A percentile compares a stretch with the other conserved stretches of the same genome.
phyloP scores from a whole-genome alignment of 148 eudicot genomes.

The Arctostaphylos glauca region DNA sequence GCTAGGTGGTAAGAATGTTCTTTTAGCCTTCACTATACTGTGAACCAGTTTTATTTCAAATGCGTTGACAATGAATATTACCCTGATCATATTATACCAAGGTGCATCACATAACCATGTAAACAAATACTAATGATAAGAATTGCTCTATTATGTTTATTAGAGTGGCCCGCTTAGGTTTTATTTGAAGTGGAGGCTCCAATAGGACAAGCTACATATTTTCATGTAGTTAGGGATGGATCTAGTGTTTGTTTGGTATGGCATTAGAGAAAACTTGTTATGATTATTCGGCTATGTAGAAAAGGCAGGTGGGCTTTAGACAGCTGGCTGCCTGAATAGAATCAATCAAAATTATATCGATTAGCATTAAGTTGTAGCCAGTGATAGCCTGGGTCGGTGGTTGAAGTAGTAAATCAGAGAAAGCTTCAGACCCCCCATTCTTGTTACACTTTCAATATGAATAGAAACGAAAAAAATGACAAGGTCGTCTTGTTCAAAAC shows the following conservation, averaged over 20 bases:
- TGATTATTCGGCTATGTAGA: too few species aligned
- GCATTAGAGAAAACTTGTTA: too few species aligned
- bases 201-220: neutral
- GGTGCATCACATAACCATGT: neutral
- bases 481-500: neutral
- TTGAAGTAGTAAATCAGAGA: neutral
- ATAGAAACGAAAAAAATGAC: neutral
- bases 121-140: neutral
- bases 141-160: neutral
- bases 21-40: neutral
- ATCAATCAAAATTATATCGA: too few species aligned
- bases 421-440: neutral
- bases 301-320: too few species aligned
- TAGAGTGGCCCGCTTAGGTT: neutral
- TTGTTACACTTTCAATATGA: neutral
- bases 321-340: too few species aligned
- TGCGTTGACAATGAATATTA: neutral
- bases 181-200: neutral
- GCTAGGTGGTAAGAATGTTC: constrained; percentile 66
- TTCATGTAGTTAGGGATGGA: neutral
- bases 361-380: too few species aligned
- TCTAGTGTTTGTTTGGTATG: neutral
- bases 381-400: too few species aligned
- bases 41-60: neutral
- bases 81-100: neutral